Conservation (phyloP, 164 flowering plant species). For the Stephania cephalantha region DNA sequence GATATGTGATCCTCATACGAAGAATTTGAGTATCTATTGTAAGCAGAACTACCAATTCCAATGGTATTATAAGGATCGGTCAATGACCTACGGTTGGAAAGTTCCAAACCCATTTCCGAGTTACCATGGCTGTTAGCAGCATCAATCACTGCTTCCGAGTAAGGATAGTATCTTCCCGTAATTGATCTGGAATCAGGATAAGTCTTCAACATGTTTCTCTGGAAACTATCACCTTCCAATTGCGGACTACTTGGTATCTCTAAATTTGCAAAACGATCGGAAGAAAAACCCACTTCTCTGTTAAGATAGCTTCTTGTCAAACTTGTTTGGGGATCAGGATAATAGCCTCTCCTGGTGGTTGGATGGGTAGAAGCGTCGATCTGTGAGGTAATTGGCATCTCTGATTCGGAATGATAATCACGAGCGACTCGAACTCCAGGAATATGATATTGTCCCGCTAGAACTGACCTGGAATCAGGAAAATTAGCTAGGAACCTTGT, state of each 20-base stretch:
- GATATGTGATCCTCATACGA: constrained; percentile 14
- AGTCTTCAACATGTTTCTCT: neutral
- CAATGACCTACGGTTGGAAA: constrained; percentile 14
- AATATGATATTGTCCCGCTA: constrained; percentile 13
- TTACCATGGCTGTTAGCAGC: constrained; percentile 10
- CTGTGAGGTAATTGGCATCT: constrained; percentile 16
- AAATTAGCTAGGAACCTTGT: neutral
- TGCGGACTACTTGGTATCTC: constrained; percentile 17
- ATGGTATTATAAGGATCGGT: constrained; percentile 11
- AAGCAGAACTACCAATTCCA: constrained; percentile 10
- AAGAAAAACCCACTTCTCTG: constrained; percentile 6
- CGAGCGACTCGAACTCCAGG: constrained; percentile 8
- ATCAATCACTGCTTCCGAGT: neutral
- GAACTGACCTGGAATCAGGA: constrained; percentile 14
- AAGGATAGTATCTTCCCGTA: constrained; percentile 15
- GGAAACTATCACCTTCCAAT: neutral
- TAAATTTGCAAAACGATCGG: constrained; percentile 6
- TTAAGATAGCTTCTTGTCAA: constrained; percentile 13
- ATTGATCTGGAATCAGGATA: constrained; percentile 15
- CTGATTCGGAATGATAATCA: constrained; percentile 8
- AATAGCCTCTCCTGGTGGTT: neutral
- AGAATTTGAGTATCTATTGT: constrained; percentile 12
- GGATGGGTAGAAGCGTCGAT: neutral
- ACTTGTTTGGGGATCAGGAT: constrained; percentile 14
- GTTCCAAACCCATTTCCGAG: constrained; percentile 16